Evolutionary conservation across 2,329 filamentous ascomycete genomes (phyloP), one percentile per base, ranked within the genome.

Genomic region (Fusarium chaquense): DNA sequence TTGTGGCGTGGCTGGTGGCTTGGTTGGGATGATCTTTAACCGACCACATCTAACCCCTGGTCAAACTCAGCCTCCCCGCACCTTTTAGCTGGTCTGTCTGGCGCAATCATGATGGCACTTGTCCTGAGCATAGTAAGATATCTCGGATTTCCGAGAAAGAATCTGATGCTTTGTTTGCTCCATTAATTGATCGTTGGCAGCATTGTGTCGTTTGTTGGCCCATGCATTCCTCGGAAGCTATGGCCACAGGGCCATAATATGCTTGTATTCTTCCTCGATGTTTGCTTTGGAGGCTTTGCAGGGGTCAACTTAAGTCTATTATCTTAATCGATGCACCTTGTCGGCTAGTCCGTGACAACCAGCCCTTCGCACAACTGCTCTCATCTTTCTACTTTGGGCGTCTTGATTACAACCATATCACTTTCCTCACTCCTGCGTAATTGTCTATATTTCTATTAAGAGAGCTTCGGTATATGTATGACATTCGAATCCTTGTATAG

Each of bases 1-100:
- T 57, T 46, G 22, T 60, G 47, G 62, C 58, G 67, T 70, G 67
- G 63, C 63, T 70, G 67, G 64, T 59, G 58, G 64, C 64, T 67
- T 58, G 60, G 65, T 58, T 43, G 35, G 28, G 33, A 32, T 51
- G 49, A 51, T 51, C 49, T 36, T 33, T 40, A 28, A 51, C 33
- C 40, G 11, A 28, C n/a, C n/a, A 40, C 15, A 33, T 51, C 33
- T 51, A 51, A 51, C 33, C 62, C 38, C 51, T 40, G 45, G 33
- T 40, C 18, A 26, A 59, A 52, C 67, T 61, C 67, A 70, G 67
- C 67, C 67, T 60, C 67, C 54, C 56, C 66, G 49, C 66, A 69
- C 46, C 44, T 36, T 46, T 54, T n/a, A 26, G 16, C 16, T 26
- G 15, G 10, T 35, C 46, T 30, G 5, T 52, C 32, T 43, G 46